phyloP scores from a whole-genome alignment of 805 yeast genomes.

The Wickerhamomyces silvicola region DNA sequence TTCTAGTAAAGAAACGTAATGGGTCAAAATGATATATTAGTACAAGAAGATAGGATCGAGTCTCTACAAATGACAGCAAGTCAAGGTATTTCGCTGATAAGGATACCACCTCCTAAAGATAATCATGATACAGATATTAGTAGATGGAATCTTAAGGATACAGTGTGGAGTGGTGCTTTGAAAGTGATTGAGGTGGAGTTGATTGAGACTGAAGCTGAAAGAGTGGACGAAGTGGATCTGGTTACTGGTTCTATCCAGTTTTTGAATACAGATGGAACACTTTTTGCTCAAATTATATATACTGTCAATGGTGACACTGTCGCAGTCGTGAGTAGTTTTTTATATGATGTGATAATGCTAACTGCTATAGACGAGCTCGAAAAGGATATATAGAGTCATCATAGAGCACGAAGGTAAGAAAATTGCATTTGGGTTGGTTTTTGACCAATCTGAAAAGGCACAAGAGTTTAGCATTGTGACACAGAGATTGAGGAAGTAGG shows the following conservation, averaged over 20 bases:
- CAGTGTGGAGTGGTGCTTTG: conserved; percentile 29
- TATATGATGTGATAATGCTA: conserved; percentile 19
- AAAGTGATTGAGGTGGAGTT: conserved; percentile 20
- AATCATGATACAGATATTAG: conserved; percentile 7
- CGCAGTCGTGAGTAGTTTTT: conserved; percentile 22
- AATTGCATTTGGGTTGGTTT: conserved; percentile 37
- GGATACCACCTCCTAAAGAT: conserved; percentile 12
- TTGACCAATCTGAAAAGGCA: conserved; percentile 26
- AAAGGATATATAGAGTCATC: conserved; percentile 28
- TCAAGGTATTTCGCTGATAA: conserved; percentile 2
- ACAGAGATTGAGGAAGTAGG: conserved; percentile 25
- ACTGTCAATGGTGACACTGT: conserved; percentile 25
- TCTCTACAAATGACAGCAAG: neutral
- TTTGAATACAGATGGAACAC: conserved; percentile 15
- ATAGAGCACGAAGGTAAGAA: conserved; percentile 25
- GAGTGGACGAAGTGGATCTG: neutral
- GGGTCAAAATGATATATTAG: neutral
- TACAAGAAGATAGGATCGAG: conserved; percentile 1
- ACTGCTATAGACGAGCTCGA: conserved; percentile 9
- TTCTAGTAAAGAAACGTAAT: neutral
- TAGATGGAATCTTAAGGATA: conserved; percentile 27
- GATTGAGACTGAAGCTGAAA: conserved; percentile 1
- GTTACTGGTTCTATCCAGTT: conserved; percentile 7
- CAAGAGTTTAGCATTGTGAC: conserved; percentile 32
- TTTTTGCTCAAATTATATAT: conserved; percentile 32